Evolutionary conservation across 768 basidiomycete species (phyloP).

Genomic region (Mycena pura): DNA sequence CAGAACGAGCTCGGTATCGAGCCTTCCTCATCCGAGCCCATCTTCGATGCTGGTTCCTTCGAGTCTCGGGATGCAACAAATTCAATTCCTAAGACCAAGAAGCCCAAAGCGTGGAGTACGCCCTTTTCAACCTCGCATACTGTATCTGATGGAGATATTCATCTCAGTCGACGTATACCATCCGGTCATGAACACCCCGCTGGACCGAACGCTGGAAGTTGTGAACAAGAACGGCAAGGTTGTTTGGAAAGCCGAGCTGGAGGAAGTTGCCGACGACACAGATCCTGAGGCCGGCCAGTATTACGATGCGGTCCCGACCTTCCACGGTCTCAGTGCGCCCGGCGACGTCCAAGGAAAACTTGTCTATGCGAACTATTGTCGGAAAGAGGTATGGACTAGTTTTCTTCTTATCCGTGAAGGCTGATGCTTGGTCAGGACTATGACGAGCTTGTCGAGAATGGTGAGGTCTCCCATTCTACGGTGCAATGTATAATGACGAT

Average conservation of each 20-base stretch:
- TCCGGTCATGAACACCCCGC: conserved; percentile 73
- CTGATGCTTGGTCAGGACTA: conserved; percentile 51
- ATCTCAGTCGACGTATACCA: conserved; percentile 64
- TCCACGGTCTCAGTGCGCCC: conserved; percentile 74
- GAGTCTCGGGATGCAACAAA: conserved; percentile 62
- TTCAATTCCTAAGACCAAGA: conserved; percentile 45
- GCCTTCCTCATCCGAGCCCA: conserved; percentile 40
- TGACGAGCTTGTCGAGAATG: conserved; percentile 59
- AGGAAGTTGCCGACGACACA: conserved; percentile 68
- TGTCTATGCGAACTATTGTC: conserved; percentile 71
- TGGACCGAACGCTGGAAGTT: conserved; percentile 62
- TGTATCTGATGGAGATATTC: background rate
- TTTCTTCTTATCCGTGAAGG: background rate
- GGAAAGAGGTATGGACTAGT: conserved; percentile 27
- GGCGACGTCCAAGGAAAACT: conserved; percentile 69
- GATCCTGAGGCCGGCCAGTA: conserved; percentile 69
- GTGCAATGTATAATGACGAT: too few species aligned
- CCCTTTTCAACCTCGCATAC: background rate
- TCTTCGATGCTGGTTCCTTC: conserved; percentile 63
- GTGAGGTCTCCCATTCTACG: too few species aligned
- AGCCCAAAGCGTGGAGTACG: conserved; percentile 59
- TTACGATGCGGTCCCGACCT: conserved; percentile 63
- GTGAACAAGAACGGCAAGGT: conserved; percentile 55
- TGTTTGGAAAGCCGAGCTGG: conserved; percentile 66
- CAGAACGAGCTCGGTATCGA: conserved; percentile 56